Base-by-base conservation (phyloP, 2,329 filamentous ascomycete species). In the Epichloe elymi region DNA sequence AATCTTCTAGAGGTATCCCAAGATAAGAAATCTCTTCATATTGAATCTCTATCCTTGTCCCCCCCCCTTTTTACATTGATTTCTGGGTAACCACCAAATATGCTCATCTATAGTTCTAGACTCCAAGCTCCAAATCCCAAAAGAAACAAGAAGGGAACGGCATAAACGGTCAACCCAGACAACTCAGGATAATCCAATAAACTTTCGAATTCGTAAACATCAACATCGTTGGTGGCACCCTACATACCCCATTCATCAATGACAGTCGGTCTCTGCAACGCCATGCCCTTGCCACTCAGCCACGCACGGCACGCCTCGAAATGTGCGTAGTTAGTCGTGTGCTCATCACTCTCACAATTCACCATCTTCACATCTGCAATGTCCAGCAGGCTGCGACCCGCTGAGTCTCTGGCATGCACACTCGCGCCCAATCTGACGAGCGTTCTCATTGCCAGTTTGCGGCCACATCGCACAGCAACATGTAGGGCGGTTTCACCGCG, bases 401-500 rank as follows among this genome's bases (percentile, higher is more conserved):
- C 63, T 0, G 64, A 65, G 49, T 78, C 74, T 2, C 73, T 65
- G 7, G 63, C 72, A 35, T 74, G 64, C 1, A 76, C 70, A 33
- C 72, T 75, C 11, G 75, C 75, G 0, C 72, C 71, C 5, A 65
- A 57, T n/a, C 69, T 64, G 12, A 74, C 63, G 11, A 79, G 64
- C 7, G 70, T 68, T 12, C 67, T 69, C 30, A 74, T 62, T 1
- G 76, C 76, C 2, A 75, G 67, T 61, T 78, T 79, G 49, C 73
- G 70, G 0, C 77, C 76, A 19, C 71, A 66, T 3, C 74, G 69
- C 2, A 75, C 74, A 0, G 77, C 76, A 8, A 80, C 59, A 39
- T 79, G 74, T 30, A 80, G 65, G 0, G 76, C 70, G 0, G 77
- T 80, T 62, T 80, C 77, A 40, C 76, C 76, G 0, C 66, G 62